Evolutionary conservation across 495 filamentous ascomycete genomes (phyloP).

Genomic region (Saxophila tyrrhenica): DNA sequence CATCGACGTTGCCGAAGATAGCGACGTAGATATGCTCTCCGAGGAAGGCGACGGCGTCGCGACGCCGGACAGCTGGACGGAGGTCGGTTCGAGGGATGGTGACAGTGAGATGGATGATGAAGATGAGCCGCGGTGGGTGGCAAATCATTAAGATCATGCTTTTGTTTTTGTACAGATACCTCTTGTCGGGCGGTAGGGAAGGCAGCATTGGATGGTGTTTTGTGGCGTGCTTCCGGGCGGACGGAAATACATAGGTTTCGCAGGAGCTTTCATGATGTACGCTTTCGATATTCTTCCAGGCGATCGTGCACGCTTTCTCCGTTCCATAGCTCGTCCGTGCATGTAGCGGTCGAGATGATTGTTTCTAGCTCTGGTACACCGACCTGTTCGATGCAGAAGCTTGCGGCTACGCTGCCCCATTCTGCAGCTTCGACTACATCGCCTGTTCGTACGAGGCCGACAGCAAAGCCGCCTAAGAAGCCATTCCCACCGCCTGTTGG

Average conservation of each 20-base stretch:
- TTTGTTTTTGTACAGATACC: not conserved
- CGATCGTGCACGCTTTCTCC: slow-evolving; percentile 1
- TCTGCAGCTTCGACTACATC: slow-evolving; percentile 57
- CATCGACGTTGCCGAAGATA: slow-evolving; percentile 12
- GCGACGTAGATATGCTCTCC: slow-evolving; percentile 17
- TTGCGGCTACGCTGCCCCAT: slow-evolving; percentile 75
- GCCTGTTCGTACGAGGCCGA: slow-evolving; percentile 52
- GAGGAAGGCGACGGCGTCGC: slow-evolving; percentile 9
- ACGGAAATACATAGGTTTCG: no score
- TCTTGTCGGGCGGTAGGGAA: not conserved
- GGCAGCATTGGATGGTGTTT: not conserved
- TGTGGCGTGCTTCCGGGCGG: no score
- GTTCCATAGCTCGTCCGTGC: slow-evolving; percentile 1
- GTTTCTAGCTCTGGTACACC: slow-evolving; percentile 50
- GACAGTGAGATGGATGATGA: slow-evolving; percentile 10
- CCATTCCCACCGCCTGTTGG: slow-evolving; percentile 94
- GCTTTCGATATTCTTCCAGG: slow-evolving; percentile 3
- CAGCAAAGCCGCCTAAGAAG: slow-evolving; percentile 74
- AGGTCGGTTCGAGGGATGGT: slow-evolving; percentile 13
- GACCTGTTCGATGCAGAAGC: slow-evolving; percentile 90
- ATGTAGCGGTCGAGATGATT: not conserved
- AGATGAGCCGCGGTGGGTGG: not conserved
- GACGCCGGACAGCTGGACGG: slow-evolving; percentile 15
- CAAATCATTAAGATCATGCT: not conserved
- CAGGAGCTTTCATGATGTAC: not conserved